phyloP scores from a whole-genome alignment of 345 rosid species.

The Erodium maritimum region DNA sequence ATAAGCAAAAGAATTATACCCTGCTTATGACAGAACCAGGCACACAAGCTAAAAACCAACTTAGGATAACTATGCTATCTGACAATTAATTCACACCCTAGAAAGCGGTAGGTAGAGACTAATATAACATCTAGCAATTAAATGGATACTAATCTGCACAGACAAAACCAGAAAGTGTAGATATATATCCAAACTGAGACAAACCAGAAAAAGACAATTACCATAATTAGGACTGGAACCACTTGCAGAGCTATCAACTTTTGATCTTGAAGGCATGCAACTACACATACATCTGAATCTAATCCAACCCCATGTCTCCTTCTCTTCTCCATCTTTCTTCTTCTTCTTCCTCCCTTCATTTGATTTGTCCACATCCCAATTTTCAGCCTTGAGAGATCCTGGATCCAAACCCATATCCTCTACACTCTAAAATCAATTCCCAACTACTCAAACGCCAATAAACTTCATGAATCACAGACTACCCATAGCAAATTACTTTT shows the following conservation, averaged over 20 bases:
- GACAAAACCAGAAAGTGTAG: background rate
- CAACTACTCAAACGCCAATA: constrained; percentile 3
- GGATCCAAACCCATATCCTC: constrained; percentile 24
- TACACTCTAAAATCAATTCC: constrained; percentile 6
- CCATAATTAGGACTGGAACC: constrained; percentile 33
- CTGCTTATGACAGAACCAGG: background rate
- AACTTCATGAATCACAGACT: background rate
- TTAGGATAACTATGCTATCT: background rate
- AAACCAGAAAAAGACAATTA: constrained; percentile 12
- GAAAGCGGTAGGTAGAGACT: background rate
- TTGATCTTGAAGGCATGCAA: constrained; percentile 72
- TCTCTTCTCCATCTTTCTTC: constrained; percentile 32
- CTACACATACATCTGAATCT: constrained; percentile 38
- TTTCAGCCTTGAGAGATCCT: constrained; percentile 26
- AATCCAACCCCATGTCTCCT: constrained; percentile 56
- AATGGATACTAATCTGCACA: background rate
- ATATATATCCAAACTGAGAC: background rate
- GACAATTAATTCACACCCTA: background rate
- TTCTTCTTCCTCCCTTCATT: constrained; percentile 18
- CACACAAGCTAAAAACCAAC: too few relatives aligned
- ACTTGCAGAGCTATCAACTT: constrained; percentile 64
- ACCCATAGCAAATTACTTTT: constrained; percentile 12
- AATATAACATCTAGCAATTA: background rate
- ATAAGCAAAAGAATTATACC: background rate
- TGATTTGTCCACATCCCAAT: constrained; percentile 18